Evolutionary conservation across 1,139 yeast species (phyloP).

Genomic region (Blastobotrys malaysiensis): DNA sequence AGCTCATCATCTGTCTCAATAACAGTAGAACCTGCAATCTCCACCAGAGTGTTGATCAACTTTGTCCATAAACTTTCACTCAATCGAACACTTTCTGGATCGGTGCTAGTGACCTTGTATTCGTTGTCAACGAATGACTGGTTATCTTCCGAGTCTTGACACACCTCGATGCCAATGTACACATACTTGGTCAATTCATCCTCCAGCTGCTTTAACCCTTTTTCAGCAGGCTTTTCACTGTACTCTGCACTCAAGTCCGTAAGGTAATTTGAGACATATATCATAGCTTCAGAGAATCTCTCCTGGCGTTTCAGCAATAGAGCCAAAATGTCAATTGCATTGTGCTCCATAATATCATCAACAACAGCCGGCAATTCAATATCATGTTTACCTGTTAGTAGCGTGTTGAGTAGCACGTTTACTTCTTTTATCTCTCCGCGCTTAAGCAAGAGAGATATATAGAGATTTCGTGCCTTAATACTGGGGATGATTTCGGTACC

Average conservation of each 20-base stretch:
- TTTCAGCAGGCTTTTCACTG: constrained; percentile 4
- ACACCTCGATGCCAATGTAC: constrained; percentile 26
- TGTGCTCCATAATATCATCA: constrained; percentile 25
- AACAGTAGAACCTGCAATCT: constrained; percentile 15
- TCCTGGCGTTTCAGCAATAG: constrained; percentile 25
- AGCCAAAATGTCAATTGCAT: constrained; percentile 29
- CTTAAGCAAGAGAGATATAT: constrained; percentile 25
- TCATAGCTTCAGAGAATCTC: constrained; percentile 31
- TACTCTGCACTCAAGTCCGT: constrained; percentile 19
- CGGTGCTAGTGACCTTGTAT: constrained; percentile 6
- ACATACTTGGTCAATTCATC: constrained; percentile 21
- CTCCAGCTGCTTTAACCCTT: constrained; percentile 8
- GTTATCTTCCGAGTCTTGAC: constrained; percentile 18
- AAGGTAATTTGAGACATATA: constrained; percentile 29
- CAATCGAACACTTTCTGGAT: constrained; percentile 8
- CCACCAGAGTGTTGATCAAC: constrained; percentile 28
- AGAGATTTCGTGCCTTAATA: constrained; percentile 23
- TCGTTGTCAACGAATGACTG: constrained; percentile 4
- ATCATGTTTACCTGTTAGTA: constrained; percentile 25
- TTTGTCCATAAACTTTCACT: constrained; percentile 28
- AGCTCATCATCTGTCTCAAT: constrained; percentile 5
- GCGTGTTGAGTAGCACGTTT: constrained; percentile 19
- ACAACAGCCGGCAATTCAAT: constrained; percentile 31
- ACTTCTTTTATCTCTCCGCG: constrained; percentile 18
- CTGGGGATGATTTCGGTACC: constrained; percentile 20